phyloP scores from a whole-genome alignment of 176 grass and related monocot species.

The Raddia distichophylla region DNA sequence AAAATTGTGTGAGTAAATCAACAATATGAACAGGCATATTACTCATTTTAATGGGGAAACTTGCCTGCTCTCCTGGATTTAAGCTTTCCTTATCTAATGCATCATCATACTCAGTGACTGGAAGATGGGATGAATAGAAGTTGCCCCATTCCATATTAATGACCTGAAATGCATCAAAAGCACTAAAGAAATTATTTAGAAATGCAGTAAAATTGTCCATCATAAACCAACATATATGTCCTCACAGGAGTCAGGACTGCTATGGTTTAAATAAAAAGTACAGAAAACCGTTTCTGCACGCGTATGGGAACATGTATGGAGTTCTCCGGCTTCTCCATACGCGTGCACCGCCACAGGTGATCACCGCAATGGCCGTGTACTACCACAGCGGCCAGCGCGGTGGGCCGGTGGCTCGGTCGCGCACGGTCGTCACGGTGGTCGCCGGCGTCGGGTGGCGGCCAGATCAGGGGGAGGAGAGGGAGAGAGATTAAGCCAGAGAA shows the following conservation, averaged over 20 bases:
- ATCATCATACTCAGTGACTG: slow-evolving; percentile 69
- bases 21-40: neutral
- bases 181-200: slow-evolving; percentile 6
- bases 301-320: too few relatives aligned
- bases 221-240: neutral
- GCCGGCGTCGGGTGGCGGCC: too few relatives aligned
- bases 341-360: too few relatives aligned
- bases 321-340: too few relatives aligned
- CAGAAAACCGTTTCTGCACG: too few relatives aligned
- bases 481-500: too few relatives aligned
- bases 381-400: too few relatives aligned
- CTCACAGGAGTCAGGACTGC: neutral
- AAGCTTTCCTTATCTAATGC: slow-evolving; percentile 73
- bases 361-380: too few relatives aligned
- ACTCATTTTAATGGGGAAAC: neutral
- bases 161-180: slow-evolving; percentile 53
- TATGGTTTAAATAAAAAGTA: slow-evolving; percentile 28
- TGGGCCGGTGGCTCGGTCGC: too few relatives aligned
- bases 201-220: slow-evolving; percentile 15
- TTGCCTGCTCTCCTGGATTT: slow-evolving; percentile 88
- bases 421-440: too few relatives aligned
- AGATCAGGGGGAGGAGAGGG: too few relatives aligned
- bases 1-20: slow-evolving; percentile 11
- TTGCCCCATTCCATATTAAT: slow-evolving; percentile 99
- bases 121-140: slow-evolving; percentile 64